Evolutionary conservation across 169 alveolate species (phyloP).

Genomic region (Toxoplasma gondii): DNA sequence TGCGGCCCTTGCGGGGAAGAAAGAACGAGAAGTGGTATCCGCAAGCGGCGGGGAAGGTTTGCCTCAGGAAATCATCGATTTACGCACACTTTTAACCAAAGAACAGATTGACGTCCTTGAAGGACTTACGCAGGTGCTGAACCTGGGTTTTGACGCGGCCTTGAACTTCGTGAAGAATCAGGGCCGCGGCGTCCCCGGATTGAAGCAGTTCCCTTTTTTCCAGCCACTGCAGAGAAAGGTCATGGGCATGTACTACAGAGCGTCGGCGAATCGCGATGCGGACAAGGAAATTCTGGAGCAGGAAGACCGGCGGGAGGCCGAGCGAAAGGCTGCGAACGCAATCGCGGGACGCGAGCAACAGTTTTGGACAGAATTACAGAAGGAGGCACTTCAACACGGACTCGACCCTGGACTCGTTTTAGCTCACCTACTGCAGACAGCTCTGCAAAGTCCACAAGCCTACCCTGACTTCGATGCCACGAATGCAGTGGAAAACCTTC

Average conservation of each 20-base stretch:
- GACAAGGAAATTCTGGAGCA: neutral
- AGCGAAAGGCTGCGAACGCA: neutral
- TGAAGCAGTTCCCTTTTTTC: conserved; percentile 32
- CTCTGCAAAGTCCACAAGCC: too few relatives aligned
- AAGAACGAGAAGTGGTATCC: neutral
- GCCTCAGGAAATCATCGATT: conserved; percentile 26
- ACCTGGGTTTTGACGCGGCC: conserved; percentile 21
- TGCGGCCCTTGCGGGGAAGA: neutral
- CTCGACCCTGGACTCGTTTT: neutral
- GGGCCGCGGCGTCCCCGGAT: conserved; percentile 22
- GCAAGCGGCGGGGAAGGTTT: neutral
- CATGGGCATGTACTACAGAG: conserved; percentile 16
- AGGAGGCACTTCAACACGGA: neutral
- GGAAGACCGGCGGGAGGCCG: neutral
- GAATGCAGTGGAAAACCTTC: too few relatives aligned
- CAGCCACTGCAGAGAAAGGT: neutral
- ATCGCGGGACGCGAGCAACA: neutral
- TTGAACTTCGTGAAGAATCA: neutral
- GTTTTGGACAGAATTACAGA: neutral
- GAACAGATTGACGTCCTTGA: conserved; percentile 8
- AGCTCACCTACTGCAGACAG: too few relatives aligned
- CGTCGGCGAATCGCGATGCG: neutral
- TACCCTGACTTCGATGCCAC: too few relatives aligned
- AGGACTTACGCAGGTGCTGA: neutral
- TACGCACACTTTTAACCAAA: neutral